A percentile compares a stretch with the other conserved stretches of the same genome.
Conservation (phyloP, 176 grass and related monocot genomes). For the Musa schizocarpa region DNA sequence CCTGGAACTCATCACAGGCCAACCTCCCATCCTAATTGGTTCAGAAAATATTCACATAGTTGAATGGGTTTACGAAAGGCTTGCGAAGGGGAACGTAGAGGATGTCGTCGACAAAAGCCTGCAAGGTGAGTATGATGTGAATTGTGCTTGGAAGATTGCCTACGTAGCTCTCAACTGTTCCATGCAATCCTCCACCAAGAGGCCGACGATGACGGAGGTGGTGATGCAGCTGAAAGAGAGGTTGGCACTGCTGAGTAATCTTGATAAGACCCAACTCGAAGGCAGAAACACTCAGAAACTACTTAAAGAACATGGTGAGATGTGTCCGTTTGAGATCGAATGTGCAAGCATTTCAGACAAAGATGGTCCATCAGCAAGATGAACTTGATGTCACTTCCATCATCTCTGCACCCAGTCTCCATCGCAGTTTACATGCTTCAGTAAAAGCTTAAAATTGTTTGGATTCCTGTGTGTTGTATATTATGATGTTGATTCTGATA, state of each 20-base stretch:
- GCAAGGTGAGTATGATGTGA: slow-evolving; percentile 34
- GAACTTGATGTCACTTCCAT: not conserved
- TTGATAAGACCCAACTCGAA: slow-evolving; percentile 12
- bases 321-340: not conserved
- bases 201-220: slow-evolving; percentile 39
- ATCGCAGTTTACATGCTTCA: no score
- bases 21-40: slow-evolving; percentile 24
- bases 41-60: slow-evolving; percentile 21
- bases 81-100: slow-evolving; percentile 37
- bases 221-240: slow-evolving; percentile 47
- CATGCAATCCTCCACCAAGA: slow-evolving; percentile 18
- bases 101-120: slow-evolving; percentile 29
- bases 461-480: no score
- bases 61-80: slow-evolving; percentile 31
- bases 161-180: slow-evolving; percentile 29
- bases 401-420: no score
- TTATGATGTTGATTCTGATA: no score
- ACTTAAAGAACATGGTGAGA: not conserved
- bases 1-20: slow-evolving; percentile 41
- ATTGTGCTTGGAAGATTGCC: slow-evolving; percentile 46
- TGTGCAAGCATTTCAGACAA: not conserved
- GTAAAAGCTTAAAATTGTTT: no score
- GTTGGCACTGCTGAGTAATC: slow-evolving; percentile 22
- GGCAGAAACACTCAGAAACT: not conserved
- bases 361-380: not conserved